Base-by-base conservation (phyloP, 2,329 filamentous ascomycete species). In the Geoglossum cookeanum region DNA sequence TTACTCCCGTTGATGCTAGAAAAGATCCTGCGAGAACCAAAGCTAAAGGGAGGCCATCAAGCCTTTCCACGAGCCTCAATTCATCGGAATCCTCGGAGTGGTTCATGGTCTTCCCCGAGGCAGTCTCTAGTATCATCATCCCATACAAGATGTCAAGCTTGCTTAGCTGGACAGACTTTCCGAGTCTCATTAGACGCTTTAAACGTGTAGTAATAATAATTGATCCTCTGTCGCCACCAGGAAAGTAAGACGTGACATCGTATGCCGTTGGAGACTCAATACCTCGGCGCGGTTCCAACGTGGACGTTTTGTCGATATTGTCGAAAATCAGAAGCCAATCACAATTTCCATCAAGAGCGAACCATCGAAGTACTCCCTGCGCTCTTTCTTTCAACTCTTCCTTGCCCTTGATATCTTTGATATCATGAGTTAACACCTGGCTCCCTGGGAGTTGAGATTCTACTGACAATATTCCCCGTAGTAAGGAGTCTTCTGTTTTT, bases 291-390 rank as follows among this genome's bases (percentile, higher is more conserved):
- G 62, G 64, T 60, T 2, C 22, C 27, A 4, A 8, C 8, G 4
- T 6, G 15, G 30, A 53, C 15, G 30, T 53, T 9, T 60, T 62
- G 61, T 70, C 67, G 53, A 68, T 62, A 57, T 69, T 69, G 62
- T 70, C 68, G 35, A 67, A 63, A 17, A 70, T 59, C 45, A 71
- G 59, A 17, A 70, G 61, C 68, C 65, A 70, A 45, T 62, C 37
- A 27, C 17, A 54, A 55, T 69, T 69, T 3, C 63, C 60, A 13
- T 57, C 55, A 42, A 47, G 54, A 39, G 59, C 59, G n/a, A 68
- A 61, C 65, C 65, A 68, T 37, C 61, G 52, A 56, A 67, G 54
- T 54, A 65, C 61, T 37, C 64, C 62, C 51, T 61, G 58, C 29
- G 62, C 61, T 42, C 49, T 63, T 59, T 8, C 59, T 56, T 54